Evolutionary conservation across 179 eudicot genomes (phyloP).

Genomic region (Sideroxylon spinosum): DNA sequence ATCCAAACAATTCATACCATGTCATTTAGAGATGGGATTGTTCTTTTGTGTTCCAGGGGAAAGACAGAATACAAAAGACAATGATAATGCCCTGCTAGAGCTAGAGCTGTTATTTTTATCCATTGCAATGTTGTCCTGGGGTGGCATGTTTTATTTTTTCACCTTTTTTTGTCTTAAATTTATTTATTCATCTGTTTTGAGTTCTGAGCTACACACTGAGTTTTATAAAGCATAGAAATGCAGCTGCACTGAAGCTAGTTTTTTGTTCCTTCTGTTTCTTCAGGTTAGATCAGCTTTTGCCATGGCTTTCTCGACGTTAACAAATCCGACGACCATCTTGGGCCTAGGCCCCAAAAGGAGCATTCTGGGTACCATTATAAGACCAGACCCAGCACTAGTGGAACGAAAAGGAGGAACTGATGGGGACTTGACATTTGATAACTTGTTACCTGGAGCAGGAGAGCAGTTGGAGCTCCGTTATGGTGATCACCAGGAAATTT

Average conservation of each 20-base stretch:
- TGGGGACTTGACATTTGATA: slow-evolving; percentile 59
- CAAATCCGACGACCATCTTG: slow-evolving; percentile 65
- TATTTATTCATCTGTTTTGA: background rate
- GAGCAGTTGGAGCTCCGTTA: slow-evolving; percentile 38
- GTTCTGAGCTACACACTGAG: background rate
- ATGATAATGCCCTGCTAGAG: background rate
- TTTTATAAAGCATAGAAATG: background rate
- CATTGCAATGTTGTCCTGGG: background rate
- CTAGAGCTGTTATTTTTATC: background rate
- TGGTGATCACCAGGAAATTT: slow-evolving; percentile 51
- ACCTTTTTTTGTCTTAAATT: background rate
- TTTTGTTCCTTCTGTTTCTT: slow-evolving; percentile 13
- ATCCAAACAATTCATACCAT: too few relatives aligned
- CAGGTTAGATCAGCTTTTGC: slow-evolving; percentile 90
- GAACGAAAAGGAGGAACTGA: slow-evolving; percentile 82
- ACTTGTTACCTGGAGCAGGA: slow-evolving; percentile 83
- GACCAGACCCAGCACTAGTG: slow-evolving; percentile 72
- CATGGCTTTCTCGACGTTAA: slow-evolving; percentile 75
- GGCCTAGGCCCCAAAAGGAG: slow-evolving; percentile 69
- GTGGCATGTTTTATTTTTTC: background rate
- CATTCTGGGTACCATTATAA: slow-evolving; percentile 85
- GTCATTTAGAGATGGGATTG: background rate
- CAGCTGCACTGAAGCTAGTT: too few relatives aligned
- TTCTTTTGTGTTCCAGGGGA: background rate
- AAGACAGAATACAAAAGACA: background rate